Evolutionary conservation across 306 rosid species (phyloP).

Genomic region (Potentilla sterilis): DNA sequence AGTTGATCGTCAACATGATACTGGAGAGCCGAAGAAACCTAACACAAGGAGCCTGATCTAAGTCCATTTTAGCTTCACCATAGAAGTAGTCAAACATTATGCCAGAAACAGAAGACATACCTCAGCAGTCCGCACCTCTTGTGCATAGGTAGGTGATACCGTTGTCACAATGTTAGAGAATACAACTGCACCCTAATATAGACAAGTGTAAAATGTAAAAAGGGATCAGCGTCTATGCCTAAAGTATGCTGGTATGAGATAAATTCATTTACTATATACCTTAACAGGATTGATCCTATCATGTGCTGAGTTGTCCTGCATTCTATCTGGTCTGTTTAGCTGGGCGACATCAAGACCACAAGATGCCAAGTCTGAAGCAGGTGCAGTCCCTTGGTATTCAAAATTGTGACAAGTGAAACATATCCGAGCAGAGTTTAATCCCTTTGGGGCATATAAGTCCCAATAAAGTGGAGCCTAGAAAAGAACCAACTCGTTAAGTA

Average conservation of each 20-base stretch:
- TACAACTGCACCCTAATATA: slow-evolving; percentile 84
- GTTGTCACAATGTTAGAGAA: slow-evolving; percentile 96
- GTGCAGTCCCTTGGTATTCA: slow-evolving; percentile 91
- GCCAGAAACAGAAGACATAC: slow-evolving; percentile 36
- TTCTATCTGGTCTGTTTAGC: slow-evolving; percentile 77
- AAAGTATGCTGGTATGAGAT: slow-evolving; percentile 7
- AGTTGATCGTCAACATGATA: neutral
- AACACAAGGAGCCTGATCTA: neutral
- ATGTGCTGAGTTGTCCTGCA: slow-evolving; percentile 84
- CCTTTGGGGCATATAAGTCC: slow-evolving; percentile 76
- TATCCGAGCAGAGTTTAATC: slow-evolving; percentile 89
- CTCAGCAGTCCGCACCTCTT: slow-evolving; percentile 92
- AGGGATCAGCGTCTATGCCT: neutral
- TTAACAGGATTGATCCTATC: slow-evolving; percentile 81
- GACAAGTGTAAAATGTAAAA: slow-evolving; percentile 15
- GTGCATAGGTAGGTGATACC: slow-evolving; percentile 93
- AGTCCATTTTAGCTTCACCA: neutral
- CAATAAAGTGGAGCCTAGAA: slow-evolving; percentile 93
- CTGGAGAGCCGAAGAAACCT: neutral
- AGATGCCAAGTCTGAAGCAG: slow-evolving; percentile 70
- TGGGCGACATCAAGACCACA: slow-evolving; percentile 81
- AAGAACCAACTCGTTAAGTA: slow-evolving; percentile 21
- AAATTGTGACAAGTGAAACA: slow-evolving; percentile 99
- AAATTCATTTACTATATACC: slow-evolving; percentile 52
- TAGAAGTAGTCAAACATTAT: neutral